Conservation (phyloP, 345 rosid genomes). For the Populus nigra region DNA sequence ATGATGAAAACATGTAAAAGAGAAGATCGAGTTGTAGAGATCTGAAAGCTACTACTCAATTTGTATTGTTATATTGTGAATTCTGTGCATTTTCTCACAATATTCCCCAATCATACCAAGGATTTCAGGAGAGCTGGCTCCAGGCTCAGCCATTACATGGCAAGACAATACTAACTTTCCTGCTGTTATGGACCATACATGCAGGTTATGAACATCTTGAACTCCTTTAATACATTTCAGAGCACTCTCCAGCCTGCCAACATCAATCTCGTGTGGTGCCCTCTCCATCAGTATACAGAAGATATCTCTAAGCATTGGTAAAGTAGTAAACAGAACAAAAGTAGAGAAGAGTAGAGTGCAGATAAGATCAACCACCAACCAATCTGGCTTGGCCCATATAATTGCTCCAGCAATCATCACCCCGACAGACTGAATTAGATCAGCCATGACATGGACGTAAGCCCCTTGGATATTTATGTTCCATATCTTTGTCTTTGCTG, state of each 20-base stretch:
- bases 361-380: slow-evolving; percentile 65
- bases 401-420: slow-evolving; percentile 76
- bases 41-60: slow-evolving; percentile 41
- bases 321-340: slow-evolving; percentile 51
- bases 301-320: slow-evolving; percentile 59
- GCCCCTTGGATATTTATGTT: slow-evolving; percentile 89
- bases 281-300: slow-evolving; percentile 65
- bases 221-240: slow-evolving; percentile 55
- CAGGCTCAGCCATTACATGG: slow-evolving; percentile 58
- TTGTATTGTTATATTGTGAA: slow-evolving; percentile 70
- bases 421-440: slow-evolving; percentile 74
- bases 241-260: slow-evolving; percentile 43
- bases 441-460: slow-evolving; percentile 65
- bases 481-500: slow-evolving; percentile 25
- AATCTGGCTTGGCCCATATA: slow-evolving; percentile 61
- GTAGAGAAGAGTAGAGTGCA: slow-evolving; percentile 64
- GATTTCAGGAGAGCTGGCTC: slow-evolving; percentile 43
- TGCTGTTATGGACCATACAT: slow-evolving; percentile 72
- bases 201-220: slow-evolving; percentile 58
- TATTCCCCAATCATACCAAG: slow-evolving; percentile 46
- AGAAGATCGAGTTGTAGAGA: neutral
- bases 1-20: neutral
- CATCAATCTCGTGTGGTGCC: slow-evolving; percentile 51
- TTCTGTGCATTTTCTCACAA: slow-evolving; percentile 49
- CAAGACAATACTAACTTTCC: slow-evolving; percentile 69